Base-by-base conservation (phyloP, 768 basidiomycete species). In the Sistotremastrum niveocremeum region DNA sequence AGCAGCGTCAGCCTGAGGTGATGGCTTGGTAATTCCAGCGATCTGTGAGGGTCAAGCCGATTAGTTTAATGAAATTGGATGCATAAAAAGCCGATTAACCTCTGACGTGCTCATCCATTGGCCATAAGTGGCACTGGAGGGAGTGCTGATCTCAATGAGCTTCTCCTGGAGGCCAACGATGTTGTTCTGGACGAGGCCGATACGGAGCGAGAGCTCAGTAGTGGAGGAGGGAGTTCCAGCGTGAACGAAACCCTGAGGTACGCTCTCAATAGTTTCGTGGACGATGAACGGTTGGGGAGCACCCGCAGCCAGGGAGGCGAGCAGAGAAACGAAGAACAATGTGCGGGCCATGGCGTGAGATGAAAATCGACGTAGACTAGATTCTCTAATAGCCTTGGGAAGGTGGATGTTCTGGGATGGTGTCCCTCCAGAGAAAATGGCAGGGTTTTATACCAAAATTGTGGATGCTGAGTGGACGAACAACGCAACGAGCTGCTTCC, bases 61-160 rank as follows among this genome's bases (percentile, higher is more conserved):
- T 20, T 20, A 20, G 20, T 20, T 20, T 1, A 20, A 20, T 20
- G 20, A 20, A 20, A 20, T 20, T 20, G 20, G 36, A 4, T 29
- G 30, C 32, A 20, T 10, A 34, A 34, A 48, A 32, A 42, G n/a
- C 4, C 4, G 28, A n/a, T 45, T 9, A 49, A 70, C 67, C 59
- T 69, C 59, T 8, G 63, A 67, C 51, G 60, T 56, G 46, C 52
- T 61, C 35, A 70, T 47, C 45, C 65, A 63, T 51, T 67, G 58
- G 10, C 67, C 63, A 50, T 64, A 69, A 6, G 52, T 42, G 7
- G 57, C 49, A 51, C 57, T 68, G 32, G 54, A 52, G 4, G 68
- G 67, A 2, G 62, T 63, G 49, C 63, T 65, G 51, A 68, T 64
- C 37, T 57, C 63, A 48, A 58, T 53, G 20, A 68, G 58, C 6